Percentiles rank a stretch among this genome's conserved stretches.
phyloP scores from a whole-genome alignment of 208 protist species.

The Trypanosoma scelopori region DNA sequence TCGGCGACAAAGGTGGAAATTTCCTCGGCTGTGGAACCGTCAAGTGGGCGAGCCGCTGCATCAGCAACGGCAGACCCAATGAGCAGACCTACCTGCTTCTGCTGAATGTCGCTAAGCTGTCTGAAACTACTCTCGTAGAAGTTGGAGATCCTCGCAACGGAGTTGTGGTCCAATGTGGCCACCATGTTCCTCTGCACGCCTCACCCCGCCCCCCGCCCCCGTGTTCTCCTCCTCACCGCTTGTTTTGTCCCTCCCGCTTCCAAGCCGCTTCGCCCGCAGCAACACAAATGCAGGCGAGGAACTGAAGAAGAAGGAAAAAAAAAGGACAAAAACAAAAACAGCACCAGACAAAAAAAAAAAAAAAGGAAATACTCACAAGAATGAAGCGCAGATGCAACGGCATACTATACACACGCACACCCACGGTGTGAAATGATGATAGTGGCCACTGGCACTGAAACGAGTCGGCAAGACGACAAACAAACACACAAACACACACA shows the following conservation, averaged over 20 bases:
- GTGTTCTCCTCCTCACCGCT: neutral
- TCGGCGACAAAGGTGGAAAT: constrained; percentile 25
- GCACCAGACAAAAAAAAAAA: no score
- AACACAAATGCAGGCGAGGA: neutral
- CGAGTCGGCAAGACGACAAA: no score
- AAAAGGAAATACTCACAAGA: neutral
- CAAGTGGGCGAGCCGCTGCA: constrained; percentile 61
- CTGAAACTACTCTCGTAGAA: constrained; percentile 87
- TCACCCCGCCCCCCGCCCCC: no score
- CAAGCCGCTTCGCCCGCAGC: neutral
- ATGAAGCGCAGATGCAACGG: no score
- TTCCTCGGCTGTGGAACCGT: constrained; percentile 41
- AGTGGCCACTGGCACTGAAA: no score
- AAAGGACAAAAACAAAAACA: constrained; percentile 6
- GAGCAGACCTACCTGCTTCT: constrained; percentile 75
- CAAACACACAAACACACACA: no score
- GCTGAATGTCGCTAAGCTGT: constrained; percentile 81
- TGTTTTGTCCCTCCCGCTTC: neutral
- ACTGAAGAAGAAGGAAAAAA: neutral
- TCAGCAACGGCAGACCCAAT: constrained; percentile 78
- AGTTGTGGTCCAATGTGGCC: constrained; percentile 23
- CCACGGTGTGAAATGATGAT: neutral
- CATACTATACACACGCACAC: neutral
- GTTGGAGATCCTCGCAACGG: constrained; percentile 33
- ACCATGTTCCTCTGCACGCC: constrained; percentile 11